phyloP scores from a whole-genome alignment of 108 stramenopile genomes.

The Fragilariopsis cylindrus region DNA sequence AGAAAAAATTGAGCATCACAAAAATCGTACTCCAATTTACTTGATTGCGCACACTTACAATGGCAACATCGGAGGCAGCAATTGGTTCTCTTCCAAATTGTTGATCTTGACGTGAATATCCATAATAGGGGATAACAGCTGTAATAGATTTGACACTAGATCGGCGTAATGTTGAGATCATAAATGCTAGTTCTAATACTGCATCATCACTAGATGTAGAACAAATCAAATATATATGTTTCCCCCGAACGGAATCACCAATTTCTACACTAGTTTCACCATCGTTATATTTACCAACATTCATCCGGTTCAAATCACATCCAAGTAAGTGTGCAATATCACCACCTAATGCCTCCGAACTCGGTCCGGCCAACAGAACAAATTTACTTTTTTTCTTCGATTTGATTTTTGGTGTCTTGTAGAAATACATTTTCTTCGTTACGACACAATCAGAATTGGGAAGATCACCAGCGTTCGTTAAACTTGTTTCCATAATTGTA shows the following conservation, averaged over 20 bases:
- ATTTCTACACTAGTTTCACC: slow-evolving; percentile 78
- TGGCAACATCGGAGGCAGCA: slow-evolving; percentile 84
- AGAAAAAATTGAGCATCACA: too few species aligned
- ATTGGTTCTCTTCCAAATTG: slow-evolving; percentile 72
- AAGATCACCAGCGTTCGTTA: not conserved
- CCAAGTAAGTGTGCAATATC: slow-evolving; percentile 84
- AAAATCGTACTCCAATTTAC: too few species aligned
- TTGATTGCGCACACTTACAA: not conserved
- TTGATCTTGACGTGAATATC: slow-evolving; percentile 81
- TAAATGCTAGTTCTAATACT: slow-evolving; percentile 79
- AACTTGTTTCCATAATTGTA: slow-evolving; percentile 1
- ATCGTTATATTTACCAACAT: slow-evolving; percentile 74
- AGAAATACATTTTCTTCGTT: slow-evolving; percentile 83
- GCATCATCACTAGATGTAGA: slow-evolving; percentile 66
- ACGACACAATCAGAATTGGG: slow-evolving; percentile 48
- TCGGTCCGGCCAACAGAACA: slow-evolving; percentile 73
- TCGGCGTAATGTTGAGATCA: slow-evolving; percentile 67
- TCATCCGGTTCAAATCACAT: slow-evolving; percentile 52
- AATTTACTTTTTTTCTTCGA: slow-evolving; percentile 53
- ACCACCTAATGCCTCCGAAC: slow-evolving; percentile 57
- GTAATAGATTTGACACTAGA: slow-evolving; percentile 81
- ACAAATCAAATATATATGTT: slow-evolving; percentile 79
- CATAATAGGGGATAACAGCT: slow-evolving; percentile 90
- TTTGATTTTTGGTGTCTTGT: slow-evolving; percentile 54
- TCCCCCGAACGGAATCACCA: slow-evolving; percentile 70